phyloP scores from a whole-genome alignment of 257 asterid genomes.

The Cordia subcordata region DNA sequence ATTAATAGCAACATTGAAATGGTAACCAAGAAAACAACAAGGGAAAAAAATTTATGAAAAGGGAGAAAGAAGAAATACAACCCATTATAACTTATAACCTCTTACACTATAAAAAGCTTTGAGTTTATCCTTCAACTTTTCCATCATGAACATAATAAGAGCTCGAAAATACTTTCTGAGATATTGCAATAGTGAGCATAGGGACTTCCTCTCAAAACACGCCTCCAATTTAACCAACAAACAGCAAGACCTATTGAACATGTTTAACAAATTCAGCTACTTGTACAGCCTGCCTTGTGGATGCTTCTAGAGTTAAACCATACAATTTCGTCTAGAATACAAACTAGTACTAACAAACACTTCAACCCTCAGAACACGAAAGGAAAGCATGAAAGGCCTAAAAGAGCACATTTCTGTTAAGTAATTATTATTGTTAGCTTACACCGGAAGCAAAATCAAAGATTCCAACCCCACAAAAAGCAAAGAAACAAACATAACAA shows the following conservation, averaged over 20 bases:
- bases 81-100: constrained; percentile 11
- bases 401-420: constrained; percentile 14
- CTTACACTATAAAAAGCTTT: constrained; percentile 40
- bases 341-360: background rate
- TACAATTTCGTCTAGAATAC: background rate
- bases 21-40: background rate
- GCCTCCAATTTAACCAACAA: constrained; percentile 30
- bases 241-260: constrained; percentile 31
- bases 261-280: constrained; percentile 5
- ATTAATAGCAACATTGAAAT: background rate
- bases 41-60: too few relatives aligned
- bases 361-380: constrained; percentile 16
- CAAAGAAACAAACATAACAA: constrained; percentile 24
- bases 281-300: background rate
- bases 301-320: background rate
- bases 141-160: constrained; percentile 33
- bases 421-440: constrained; percentile 44
- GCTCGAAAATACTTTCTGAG: constrained; percentile 26
- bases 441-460: constrained; percentile 48
- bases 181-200: constrained; percentile 28
- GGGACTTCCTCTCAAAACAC: constrained; percentile 31
- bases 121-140: constrained; percentile 42
- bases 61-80: background rate
- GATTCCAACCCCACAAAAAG: constrained; percentile 42
- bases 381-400: constrained; percentile 19